Conservation (phyloP, 1,284 basidiomycete species). For the Leccinum ponderosum region DNA sequence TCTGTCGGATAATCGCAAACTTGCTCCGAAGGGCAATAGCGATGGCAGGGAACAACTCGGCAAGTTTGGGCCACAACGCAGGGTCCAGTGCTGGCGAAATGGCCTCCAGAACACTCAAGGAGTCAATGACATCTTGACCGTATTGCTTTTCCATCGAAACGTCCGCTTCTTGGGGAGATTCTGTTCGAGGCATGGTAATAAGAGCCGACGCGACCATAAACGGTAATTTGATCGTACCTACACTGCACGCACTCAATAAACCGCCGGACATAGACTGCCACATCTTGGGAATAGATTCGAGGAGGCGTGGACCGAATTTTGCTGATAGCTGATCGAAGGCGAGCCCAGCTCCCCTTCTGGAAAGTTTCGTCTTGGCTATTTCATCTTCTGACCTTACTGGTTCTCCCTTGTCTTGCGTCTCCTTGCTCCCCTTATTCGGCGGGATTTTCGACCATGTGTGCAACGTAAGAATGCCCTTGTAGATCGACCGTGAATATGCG, state of each 20-base stretch:
- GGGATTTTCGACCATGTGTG: conserved; percentile 40
- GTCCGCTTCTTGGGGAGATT: conserved; percentile 57
- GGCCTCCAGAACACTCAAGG: conserved; percentile 86
- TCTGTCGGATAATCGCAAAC: conserved; percentile 88
- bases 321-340: conserved; percentile 82
- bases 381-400: conserved; percentile 49
- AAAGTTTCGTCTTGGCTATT: conserved; percentile 55
- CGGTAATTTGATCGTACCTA: conserved; percentile 45
- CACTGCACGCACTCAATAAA: conserved; percentile 66
- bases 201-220: not conserved
- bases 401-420: conserved; percentile 45
- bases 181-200: conserved; percentile 34
- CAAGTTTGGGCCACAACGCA: conserved; percentile 68
- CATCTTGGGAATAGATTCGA: conserved; percentile 85
- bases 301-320: conserved; percentile 74
- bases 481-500: conserved; percentile 56
- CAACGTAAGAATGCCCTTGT: conserved; percentile 81
- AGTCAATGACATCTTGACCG: conserved; percentile 94
- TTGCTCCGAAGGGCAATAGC: conserved; percentile 77
- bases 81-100: conserved; percentile 77
- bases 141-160: conserved; percentile 63
- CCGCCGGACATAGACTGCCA: conserved; percentile 92
- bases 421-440: conserved; percentile 44
- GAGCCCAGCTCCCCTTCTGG: conserved; percentile 81
- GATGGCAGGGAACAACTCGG: conserved; percentile 76